Evolutionary conservation across 768 basidiomycete genomes (phyloP).

Genomic region (Boletus insuetus): DNA sequence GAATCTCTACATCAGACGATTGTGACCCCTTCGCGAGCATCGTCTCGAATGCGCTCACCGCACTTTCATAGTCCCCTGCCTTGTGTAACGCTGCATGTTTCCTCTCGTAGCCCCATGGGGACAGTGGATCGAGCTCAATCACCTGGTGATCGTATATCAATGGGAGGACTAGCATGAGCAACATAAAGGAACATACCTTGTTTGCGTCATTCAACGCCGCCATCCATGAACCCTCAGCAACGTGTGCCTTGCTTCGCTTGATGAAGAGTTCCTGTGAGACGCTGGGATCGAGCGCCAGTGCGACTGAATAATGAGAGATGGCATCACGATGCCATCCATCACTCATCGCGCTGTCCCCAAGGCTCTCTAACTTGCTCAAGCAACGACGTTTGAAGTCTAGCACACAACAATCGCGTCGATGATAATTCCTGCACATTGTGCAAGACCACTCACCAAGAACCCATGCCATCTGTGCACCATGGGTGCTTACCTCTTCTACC

Average conservation of each 20-base stretch:
- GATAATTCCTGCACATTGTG: too few species aligned
- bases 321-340: neutral
- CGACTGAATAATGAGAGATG: neutral
- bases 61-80: neutral
- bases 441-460: neutral
- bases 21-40: conserved; percentile 3
- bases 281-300: neutral
- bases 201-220: conserved; percentile 3
- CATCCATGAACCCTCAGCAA: neutral
- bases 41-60: neutral
- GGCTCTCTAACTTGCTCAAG: neutral
- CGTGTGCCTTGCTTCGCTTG: conserved; percentile 9
- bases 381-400: neutral
- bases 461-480: neutral
- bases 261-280: neutral
- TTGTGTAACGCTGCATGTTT: neutral
- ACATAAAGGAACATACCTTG: neutral
- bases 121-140: neutral
- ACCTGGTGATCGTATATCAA: neutral
- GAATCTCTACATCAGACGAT: neutral
- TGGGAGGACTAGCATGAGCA: neutral
- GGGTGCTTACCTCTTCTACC: neutral
- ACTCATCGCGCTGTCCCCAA: neutral
- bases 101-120: neutral
- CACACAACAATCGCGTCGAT: neutral